A percentile compares a stretch with the other conserved stretches of the same genome.
These are phyloP conservation scores for Jatropha curcas DNA, from an alignment of 345 rosid species.

Conservation along the genomic window DNA sequence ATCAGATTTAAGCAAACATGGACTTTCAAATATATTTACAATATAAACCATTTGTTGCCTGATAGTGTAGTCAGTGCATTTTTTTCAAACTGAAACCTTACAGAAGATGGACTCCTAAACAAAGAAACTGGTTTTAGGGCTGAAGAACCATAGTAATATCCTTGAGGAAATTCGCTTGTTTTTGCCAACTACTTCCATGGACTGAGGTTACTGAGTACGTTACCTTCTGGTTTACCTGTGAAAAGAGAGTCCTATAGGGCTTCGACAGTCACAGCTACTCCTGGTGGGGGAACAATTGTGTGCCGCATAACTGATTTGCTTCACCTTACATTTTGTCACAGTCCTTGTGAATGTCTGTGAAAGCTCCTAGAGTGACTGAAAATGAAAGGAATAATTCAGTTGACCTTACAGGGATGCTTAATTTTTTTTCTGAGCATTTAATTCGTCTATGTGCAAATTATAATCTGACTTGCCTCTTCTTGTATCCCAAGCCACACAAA, in stretches of 20 bases:
- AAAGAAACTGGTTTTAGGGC: conserved; percentile 32
- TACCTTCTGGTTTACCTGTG: conserved; percentile 37
- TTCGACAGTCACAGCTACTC: conserved; percentile 34
- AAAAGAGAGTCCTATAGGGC: conserved; percentile 41
- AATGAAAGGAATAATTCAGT: conserved; percentile 51
- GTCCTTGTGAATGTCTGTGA: conserved; percentile 42
- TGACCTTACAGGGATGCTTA: conserved; percentile 20
- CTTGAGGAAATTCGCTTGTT: conserved; percentile 28
- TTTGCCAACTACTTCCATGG: neutral
- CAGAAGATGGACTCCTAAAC: conserved; percentile 48
- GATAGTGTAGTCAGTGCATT: neutral
- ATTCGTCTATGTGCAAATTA: too few species aligned
- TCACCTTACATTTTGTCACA: conserved; percentile 48
- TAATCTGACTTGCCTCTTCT: too few species aligned
- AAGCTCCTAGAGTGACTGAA: conserved; percentile 43
- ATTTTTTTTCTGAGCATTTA: neutral
- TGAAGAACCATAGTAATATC: conserved; percentile 45
- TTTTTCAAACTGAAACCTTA: conserved; percentile 27
- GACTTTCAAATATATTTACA: neutral
- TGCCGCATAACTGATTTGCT: conserved; percentile 23
- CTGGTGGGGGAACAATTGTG: conserved; percentile 33
- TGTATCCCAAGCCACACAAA: conserved; percentile 20
- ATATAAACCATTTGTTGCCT: conserved; percentile 8
- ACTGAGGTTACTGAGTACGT: conserved; percentile 38
- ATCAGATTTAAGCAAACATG: neutral